These are phyloP conservation scores for Ascoidea asiatica DNA, from an alignment of 805 yeast genomes.

Conservation along the genomic window DNA sequence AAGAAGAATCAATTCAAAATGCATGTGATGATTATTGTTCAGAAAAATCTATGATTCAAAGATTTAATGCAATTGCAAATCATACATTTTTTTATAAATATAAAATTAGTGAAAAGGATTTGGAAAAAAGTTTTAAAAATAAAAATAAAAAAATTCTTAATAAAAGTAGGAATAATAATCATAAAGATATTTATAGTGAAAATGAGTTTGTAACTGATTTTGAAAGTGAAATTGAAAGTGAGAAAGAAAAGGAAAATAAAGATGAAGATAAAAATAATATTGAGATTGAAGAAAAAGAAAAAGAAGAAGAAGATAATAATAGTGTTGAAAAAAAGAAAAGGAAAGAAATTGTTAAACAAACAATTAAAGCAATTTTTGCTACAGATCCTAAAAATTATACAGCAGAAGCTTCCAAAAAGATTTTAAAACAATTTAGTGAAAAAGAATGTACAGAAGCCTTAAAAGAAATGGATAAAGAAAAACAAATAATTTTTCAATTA, in stretches of 20 bases:
- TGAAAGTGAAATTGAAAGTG: background rate
- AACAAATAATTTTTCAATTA: constrained; percentile 33
- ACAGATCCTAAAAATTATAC: constrained; percentile 36
- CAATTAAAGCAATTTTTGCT: constrained; percentile 42
- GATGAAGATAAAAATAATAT: background rate
- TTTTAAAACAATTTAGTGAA: constrained; percentile 32
- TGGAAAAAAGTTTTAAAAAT: too few relatives aligned
- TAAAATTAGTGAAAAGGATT: background rate
- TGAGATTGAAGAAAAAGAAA: background rate
- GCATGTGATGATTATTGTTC: constrained; percentile 29
- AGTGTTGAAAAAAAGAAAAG: background rate
- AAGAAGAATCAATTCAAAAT: constrained; percentile 14
- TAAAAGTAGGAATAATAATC: background rate
- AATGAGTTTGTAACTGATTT: background rate
- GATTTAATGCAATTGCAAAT: constrained; percentile 28
- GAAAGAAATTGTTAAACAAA: background rate
- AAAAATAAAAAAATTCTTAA: background rate
- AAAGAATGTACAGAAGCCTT: constrained; percentile 29
- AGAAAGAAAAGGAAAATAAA: background rate
- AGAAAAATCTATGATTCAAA: constrained; percentile 56
- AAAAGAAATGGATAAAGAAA: constrained; percentile 30
- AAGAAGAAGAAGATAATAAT: too few relatives aligned
- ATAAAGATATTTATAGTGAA: background rate
- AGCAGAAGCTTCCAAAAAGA: constrained; percentile 27
- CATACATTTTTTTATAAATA: constrained; percentile 1